phyloP scores from a whole-genome alignment of 2,329 filamentous ascomycete species.

The Clarireedia hainanense region DNA sequence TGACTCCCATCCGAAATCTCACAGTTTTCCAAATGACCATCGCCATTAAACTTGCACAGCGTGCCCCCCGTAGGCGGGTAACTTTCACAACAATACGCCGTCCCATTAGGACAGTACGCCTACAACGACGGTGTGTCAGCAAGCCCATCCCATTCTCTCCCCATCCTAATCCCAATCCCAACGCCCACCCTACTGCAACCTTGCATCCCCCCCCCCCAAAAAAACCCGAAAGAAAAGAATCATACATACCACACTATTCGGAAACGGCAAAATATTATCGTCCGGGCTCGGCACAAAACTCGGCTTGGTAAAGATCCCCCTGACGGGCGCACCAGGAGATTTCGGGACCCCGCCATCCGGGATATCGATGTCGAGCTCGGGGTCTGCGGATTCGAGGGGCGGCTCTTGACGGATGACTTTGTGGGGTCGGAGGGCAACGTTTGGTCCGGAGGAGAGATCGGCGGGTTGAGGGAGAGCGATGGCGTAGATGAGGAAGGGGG shows the following conservation, averaged over 20 bases:
- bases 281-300: background rate
- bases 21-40: background rate
- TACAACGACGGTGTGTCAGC: background rate
- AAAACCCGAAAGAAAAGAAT: background rate
- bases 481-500: background rate
- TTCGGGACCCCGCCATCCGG: background rate
- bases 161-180: no score
- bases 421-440: background rate
- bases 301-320: background rate
- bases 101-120: background rate
- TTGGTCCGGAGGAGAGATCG: no score
- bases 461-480: background rate
- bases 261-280: background rate
- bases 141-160: no score
- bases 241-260: slow-evolving; percentile 1
- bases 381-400: no score
- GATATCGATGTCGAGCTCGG: background rate
- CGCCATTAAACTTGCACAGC: background rate
- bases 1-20: background rate
- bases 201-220: no score
- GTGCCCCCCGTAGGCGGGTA: background rate
- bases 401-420: background rate
- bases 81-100: background rate
- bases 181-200: no score
- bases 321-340: background rate